These are phyloP conservation scores for Plasmodium gonderi DNA, from an alignment of 169 alveolate species.

Conservation along the genomic window DNA sequence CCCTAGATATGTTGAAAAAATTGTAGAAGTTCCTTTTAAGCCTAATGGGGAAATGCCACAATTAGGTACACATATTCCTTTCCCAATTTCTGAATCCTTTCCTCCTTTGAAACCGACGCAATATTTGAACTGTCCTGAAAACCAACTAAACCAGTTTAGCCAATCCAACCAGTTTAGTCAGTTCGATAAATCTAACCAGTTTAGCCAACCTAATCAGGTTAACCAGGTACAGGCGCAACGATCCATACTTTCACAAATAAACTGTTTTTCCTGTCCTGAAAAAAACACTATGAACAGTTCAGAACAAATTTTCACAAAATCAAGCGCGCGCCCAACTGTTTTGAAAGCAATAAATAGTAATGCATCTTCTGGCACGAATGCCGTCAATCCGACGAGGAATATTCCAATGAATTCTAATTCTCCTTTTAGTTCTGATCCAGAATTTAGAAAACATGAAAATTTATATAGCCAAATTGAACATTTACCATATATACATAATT, in stretches of 20 bases:
- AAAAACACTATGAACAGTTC: not conserved
- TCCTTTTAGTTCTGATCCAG: constrained; percentile 11
- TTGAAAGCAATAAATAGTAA: constrained; percentile 26
- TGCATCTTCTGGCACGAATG: not conserved
- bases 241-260: constrained; percentile 64
- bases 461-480: constrained; percentile 52
- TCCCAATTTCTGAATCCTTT: constrained; percentile 63
- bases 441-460: constrained; percentile 15
- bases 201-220: constrained; percentile 34
- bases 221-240: constrained; percentile 49
- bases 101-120: constrained; percentile 77
- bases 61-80: constrained; percentile 71
- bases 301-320: not conserved
- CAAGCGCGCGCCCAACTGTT: constrained; percentile 19
- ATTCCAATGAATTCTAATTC: constrained; percentile 3
- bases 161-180: constrained; percentile 22
- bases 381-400: not conserved
- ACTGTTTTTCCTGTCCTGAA: constrained; percentile 1
- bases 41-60: constrained; percentile 81
- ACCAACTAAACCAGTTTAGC: constrained; percentile 33
- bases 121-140: constrained; percentile 30
- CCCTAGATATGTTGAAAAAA: constrained; percentile 89
- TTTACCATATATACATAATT: constrained; percentile 68
- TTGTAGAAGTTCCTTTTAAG: constrained; percentile 86
- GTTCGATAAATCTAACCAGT: not conserved